phyloP scores from a whole-genome alignment of 257 asterid species.

The Haberlea rhodopensis region DNA sequence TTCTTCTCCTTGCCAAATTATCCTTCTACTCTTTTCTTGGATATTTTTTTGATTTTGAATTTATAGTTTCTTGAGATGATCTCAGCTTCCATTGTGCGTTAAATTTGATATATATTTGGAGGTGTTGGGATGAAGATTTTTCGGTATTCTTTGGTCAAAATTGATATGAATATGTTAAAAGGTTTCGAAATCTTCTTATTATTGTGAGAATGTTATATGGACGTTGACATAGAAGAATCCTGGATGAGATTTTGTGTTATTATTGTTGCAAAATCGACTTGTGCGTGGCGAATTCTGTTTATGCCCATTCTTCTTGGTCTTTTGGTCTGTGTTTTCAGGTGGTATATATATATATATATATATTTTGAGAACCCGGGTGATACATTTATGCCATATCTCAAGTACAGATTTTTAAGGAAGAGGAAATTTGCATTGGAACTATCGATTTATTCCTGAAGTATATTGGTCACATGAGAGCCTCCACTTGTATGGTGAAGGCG shows the following conservation, averaged over 20 bases:
- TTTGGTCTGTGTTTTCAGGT: background rate
- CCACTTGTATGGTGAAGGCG: background rate
- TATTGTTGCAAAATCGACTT: too few relatives aligned
- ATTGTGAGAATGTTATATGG: too few relatives aligned
- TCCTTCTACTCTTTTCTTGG: background rate
- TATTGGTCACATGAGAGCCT: background rate
- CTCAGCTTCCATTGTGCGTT: background rate
- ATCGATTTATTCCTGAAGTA: background rate
- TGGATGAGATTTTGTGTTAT: too few relatives aligned
- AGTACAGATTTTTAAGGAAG: background rate
- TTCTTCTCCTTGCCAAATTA: too few relatives aligned
- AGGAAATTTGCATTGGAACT: background rate
- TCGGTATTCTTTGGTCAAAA: background rate
- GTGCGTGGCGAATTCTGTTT: slow-evolving; percentile 18
- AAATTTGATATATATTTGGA: background rate
- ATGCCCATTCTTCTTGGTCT: background rate
- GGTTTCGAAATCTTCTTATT: background rate
- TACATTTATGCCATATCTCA: background rate
- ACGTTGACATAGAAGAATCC: too few relatives aligned
- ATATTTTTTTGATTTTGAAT: too few relatives aligned
- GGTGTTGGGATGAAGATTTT: background rate
- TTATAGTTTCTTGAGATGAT: background rate
- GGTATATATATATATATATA: too few relatives aligned
- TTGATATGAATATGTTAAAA: background rate
- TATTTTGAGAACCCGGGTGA: background rate